Evolutionary conservation across 306 rosid genomes (phyloP).

Genomic region (Vachellia collinsii): DNA sequence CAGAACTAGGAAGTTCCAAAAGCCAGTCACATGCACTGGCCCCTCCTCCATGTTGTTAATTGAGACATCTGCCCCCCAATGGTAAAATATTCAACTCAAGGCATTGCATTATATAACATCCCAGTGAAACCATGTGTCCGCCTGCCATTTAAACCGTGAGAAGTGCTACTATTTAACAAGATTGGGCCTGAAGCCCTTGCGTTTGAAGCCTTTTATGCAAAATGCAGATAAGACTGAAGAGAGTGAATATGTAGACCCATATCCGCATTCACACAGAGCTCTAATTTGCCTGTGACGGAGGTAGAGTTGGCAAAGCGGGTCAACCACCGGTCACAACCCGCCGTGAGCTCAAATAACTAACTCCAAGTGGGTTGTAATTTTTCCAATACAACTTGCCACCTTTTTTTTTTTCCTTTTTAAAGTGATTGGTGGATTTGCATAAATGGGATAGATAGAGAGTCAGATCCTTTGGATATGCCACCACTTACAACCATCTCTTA

Average conservation of each 20-base stretch:
- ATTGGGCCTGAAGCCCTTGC: constrained; percentile 1
- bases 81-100: neutral
- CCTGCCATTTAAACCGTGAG: neutral
- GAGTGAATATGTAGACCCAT: neutral
- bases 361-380: too few species aligned
- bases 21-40: constrained; percentile 35
- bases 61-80: neutral
- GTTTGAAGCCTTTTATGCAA: neutral
- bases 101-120: neutral
- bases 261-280: neutral
- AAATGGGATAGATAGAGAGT: too few species aligned
- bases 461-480: too few species aligned
- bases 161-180: neutral
- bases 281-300: neutral
- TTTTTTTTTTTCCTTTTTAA: too few species aligned
- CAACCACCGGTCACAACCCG: too few species aligned
- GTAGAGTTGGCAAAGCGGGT: too few species aligned
- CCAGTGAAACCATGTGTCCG: neutral
- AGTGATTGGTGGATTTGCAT: too few species aligned
- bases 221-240: neutral
- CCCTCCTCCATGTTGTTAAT: neutral
- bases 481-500: too few species aligned
- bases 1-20: constrained; percentile 20
- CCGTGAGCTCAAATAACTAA: too few species aligned
- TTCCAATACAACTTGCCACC: too few species aligned